Percentiles rank a stretch among this genome's conserved stretches.
phyloP scores from a whole-genome alignment of 805 yeast species.

The Yarrowia phangngaensis region DNA sequence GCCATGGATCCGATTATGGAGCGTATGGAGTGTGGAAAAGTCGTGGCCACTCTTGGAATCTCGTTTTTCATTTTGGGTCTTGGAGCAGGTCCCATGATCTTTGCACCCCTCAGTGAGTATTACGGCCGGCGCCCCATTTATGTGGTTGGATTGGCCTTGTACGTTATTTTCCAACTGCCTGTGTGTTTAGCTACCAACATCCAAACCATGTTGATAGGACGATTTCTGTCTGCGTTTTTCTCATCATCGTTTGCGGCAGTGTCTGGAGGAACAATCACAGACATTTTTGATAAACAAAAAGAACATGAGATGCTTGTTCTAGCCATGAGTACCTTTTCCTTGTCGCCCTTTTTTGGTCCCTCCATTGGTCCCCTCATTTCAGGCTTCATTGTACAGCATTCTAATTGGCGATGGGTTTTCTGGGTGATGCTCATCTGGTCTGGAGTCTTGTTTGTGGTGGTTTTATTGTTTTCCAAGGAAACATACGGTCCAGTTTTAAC shows the following conservation, averaged over 20 bases:
- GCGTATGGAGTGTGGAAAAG: slow-evolving; percentile 46
- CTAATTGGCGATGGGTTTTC: slow-evolving; percentile 61
- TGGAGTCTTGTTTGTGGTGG: slow-evolving; percentile 47
- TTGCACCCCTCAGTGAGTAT: slow-evolving; percentile 59
- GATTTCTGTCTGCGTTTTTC: slow-evolving; percentile 61
- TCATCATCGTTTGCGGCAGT: slow-evolving; percentile 66
- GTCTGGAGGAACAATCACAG: slow-evolving; percentile 67
- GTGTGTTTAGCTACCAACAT: slow-evolving; percentile 44
- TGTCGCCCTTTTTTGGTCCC: slow-evolving; percentile 63
- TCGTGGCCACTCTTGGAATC: slow-evolving; percentile 51
- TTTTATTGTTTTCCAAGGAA: slow-evolving; percentile 46
- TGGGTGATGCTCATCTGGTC: slow-evolving; percentile 54
- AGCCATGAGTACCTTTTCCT: slow-evolving; percentile 54
- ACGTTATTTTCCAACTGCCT: slow-evolving; percentile 32
- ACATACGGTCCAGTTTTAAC: slow-evolving; percentile 58
- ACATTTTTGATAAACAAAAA: slow-evolving; percentile 48
- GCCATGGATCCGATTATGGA: slow-evolving; percentile 35
- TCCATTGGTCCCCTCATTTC: slow-evolving; percentile 47
- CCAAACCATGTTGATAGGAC: slow-evolving; percentile 49
- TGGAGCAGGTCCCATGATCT: slow-evolving; percentile 62
- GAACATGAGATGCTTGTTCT: slow-evolving; percentile 44
- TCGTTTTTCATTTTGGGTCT: slow-evolving; percentile 62
- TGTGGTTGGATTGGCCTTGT: slow-evolving; percentile 34
- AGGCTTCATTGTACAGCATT: slow-evolving; percentile 44
- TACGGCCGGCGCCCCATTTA: slow-evolving; percentile 45